Percentiles rank a stretch among this genome's conserved stretches.
Conservation (phyloP, 2,329 filamentous ascomycete genomes). For the Byssochlamys sp. region DNA sequence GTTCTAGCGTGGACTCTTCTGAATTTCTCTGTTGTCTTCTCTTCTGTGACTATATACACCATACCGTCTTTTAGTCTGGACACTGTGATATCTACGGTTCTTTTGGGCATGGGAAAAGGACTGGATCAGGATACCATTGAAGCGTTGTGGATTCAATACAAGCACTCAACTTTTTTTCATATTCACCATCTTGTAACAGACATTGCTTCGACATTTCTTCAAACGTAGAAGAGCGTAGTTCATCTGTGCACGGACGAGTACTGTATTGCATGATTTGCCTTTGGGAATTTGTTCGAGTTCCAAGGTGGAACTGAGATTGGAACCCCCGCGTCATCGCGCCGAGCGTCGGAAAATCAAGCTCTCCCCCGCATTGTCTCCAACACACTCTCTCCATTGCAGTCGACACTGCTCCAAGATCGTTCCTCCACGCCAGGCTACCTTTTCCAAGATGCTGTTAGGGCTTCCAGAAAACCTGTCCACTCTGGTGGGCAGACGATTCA, state of each 20-base stretch:
- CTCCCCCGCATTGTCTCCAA: slow-evolving; percentile 1
- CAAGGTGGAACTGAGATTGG: background rate
- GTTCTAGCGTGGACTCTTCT: slow-evolving; percentile 7
- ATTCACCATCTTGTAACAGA: slow-evolving; percentile 4
- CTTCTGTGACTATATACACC: background rate
- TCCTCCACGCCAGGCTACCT: background rate
- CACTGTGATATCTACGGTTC: slow-evolving; percentile 10
- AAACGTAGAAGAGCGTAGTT: background rate
- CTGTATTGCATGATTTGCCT: too few species aligned
- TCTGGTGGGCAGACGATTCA: slow-evolving; percentile 28
- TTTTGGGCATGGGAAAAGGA: slow-evolving; percentile 1
- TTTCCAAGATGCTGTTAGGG: slow-evolving; percentile 24
- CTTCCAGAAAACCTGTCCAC: slow-evolving; percentile 26
- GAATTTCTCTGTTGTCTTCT: background rate
- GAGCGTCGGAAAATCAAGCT: background rate
- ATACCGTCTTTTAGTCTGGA: background rate
- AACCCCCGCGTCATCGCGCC: background rate
- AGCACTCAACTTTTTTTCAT: slow-evolving; percentile 7
- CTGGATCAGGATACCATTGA: background rate
- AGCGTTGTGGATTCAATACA: background rate
- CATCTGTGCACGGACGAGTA: too few species aligned
- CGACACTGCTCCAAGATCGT: background rate
- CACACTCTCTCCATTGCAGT: background rate
- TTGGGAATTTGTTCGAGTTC: too few species aligned
- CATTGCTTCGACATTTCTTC: background rate